A percentile compares a stretch with the other conserved stretches of the same genome.
These are phyloP conservation scores for Hypomyces perniciosus DNA, from an alignment of 2,329 filamentous ascomycete species.

Conservation along the genomic window DNA sequence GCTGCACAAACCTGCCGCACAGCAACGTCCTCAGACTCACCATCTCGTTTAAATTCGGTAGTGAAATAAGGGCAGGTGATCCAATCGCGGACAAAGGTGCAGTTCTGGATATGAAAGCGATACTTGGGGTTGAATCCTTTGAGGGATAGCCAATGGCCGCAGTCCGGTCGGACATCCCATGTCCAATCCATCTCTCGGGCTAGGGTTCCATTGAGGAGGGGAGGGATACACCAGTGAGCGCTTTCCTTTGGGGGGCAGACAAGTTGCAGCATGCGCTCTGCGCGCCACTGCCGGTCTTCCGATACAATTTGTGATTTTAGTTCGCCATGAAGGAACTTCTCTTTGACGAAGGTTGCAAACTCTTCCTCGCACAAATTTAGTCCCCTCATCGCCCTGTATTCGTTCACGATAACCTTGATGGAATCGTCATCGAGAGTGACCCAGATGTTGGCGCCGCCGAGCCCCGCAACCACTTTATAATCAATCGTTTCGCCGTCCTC, in stretches of 20 bases:
- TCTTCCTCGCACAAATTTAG: conserved; percentile 9
- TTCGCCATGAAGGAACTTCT: conserved; percentile 1
- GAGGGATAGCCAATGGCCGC: not conserved
- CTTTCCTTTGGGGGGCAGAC: conserved; percentile 10
- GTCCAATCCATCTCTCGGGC: conserved; percentile 1
- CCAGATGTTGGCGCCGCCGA: not conserved
- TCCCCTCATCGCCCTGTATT: conserved; percentile 9
- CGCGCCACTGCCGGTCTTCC: conserved; percentile 9
- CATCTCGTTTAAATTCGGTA: not conserved
- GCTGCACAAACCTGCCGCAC: not conserved
- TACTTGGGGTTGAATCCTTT: not conserved
- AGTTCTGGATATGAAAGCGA: not conserved
- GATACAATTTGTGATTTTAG: not conserved
- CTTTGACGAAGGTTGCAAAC: conserved; percentile 8
- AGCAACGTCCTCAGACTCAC: not conserved
- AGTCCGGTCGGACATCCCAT: conserved; percentile 3
- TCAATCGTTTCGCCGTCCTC: not conserved
- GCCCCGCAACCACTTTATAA: not conserved
- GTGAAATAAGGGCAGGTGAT: not conserved
- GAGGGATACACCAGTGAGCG: conserved; percentile 8
- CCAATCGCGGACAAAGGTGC: not conserved
- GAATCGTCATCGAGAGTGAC: not conserved
- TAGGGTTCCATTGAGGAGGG: conserved; percentile 1
- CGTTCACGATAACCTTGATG: not conserved
- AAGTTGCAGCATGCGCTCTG: conserved; percentile 9